A percentile compares a stretch with the other conserved stretches of the same genome.
Conservation (phyloP, 108 stramenopile species). For the Skeletonema costatum region DNA sequence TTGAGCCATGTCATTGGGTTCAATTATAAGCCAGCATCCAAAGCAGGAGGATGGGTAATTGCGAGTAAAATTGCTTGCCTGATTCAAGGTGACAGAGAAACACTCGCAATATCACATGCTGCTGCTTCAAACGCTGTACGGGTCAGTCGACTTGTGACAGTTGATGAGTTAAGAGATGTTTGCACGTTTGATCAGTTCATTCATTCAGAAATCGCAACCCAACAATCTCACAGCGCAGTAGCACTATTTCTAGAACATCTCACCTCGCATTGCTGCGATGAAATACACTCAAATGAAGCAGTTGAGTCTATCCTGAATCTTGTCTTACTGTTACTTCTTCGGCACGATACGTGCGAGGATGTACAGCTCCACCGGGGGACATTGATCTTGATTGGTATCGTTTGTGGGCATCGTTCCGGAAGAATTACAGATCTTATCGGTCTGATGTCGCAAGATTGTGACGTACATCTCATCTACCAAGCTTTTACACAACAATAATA, state of each 20-base stretch:
- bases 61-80: constrained; percentile 31
- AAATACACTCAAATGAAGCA: constrained; percentile 17
- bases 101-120: constrained; percentile 28
- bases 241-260: constrained; percentile 3
- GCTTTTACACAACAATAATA: not conserved
- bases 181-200: not conserved
- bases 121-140: constrained; percentile 28
- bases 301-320: constrained; percentile 32
- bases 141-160: constrained; percentile 20
- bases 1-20: constrained; percentile 22
- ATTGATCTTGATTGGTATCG: constrained; percentile 26
- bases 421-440: constrained; percentile 37
- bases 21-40: not conserved
- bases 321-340: constrained; percentile 39
- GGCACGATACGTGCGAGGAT: constrained; percentile 35
- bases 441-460: not conserved
- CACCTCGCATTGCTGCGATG: constrained; percentile 7
- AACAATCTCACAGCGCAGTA: not conserved
- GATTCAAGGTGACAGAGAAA: constrained; percentile 44
- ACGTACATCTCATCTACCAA: not conserved
- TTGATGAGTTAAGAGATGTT: constrained; percentile 5
- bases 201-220: not conserved
- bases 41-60: constrained; percentile 27
- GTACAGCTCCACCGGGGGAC: constrained; percentile 20
- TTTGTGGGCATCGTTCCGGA: constrained; percentile 36